Percentiles rank a stretch among this genome's conserved stretches.
phyloP scores from a whole-genome alignment of 2,329 filamentous ascomycete species.

The Setomelanomma holmii region DNA sequence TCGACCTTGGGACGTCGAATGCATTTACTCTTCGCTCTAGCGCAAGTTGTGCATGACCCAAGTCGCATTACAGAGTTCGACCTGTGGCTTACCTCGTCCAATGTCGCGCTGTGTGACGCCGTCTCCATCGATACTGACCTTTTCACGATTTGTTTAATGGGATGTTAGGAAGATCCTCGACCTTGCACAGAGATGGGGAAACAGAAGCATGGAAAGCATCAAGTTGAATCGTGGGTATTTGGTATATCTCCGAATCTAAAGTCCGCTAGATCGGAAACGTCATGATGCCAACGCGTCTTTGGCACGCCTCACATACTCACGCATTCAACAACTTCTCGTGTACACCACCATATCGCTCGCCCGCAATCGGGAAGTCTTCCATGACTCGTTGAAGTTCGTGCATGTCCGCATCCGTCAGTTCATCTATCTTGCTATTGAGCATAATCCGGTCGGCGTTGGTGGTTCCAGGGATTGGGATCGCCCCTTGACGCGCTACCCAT shows the following conservation, averaged over 20 bases:
- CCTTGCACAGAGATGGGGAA: too few species aligned
- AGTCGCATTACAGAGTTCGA: too few species aligned
- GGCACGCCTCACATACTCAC: not conserved
- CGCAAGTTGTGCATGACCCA: conserved; percentile 4
- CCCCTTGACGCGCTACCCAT: conserved; percentile 63
- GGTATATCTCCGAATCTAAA: too few species aligned
- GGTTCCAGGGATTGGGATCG: conserved; percentile 71
- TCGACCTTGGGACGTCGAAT: not conserved
- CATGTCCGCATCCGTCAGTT: not conserved
- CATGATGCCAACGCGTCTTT: not conserved
- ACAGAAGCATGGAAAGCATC: too few species aligned
- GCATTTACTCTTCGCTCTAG: conserved; percentile 11
- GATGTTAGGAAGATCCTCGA: too few species aligned
- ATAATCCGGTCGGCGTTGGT: conserved; percentile 60
- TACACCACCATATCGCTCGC: conserved; percentile 15
- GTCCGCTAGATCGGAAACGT: too few species aligned
- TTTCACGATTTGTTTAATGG: too few species aligned
- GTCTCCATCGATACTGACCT: too few species aligned
- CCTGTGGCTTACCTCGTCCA: too few species aligned
- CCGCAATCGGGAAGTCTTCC: conserved; percentile 6
- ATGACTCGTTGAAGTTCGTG: not conserved
- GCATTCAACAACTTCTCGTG: conserved; percentile 16
- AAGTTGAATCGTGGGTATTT: too few species aligned
- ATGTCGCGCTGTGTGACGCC: too few species aligned
- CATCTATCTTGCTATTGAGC: conserved; percentile 59